phyloP scores from a whole-genome alignment of 257 asterid genomes.

The Capsicum pubescens region DNA sequence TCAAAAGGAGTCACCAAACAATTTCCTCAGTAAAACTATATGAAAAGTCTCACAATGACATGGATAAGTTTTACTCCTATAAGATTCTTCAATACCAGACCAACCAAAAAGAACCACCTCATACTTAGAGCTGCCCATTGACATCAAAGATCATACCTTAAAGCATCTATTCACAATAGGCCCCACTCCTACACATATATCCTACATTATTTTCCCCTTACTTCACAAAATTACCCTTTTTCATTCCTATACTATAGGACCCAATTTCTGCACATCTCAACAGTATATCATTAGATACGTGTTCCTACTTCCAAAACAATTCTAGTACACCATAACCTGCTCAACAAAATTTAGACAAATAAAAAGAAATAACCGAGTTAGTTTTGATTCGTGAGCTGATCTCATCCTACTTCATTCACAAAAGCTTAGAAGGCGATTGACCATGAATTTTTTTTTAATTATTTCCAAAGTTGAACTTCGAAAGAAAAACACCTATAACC shows the following conservation, averaged over 20 bases:
- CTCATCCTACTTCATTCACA: constrained; percentile 2
- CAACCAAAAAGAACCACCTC: constrained; percentile 38
- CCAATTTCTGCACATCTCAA: not conserved
- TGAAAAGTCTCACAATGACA: constrained; percentile 35
- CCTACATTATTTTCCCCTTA: constrained; percentile 35
- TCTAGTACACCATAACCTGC: not conserved
- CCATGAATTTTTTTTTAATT: too few species aligned
- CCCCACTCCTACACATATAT: constrained; percentile 56
- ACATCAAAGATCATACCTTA: constrained; percentile 47
- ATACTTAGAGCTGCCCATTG: constrained; percentile 40
- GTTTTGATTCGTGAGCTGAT: not conserved
- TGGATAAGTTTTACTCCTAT: constrained; percentile 26
- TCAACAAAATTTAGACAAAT: not conserved
- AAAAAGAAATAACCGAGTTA: not conserved
- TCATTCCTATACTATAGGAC: fast-evolving
- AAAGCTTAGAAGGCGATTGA: not conserved
- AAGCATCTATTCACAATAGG: constrained; percentile 53
- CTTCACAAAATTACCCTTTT: constrained; percentile 3
- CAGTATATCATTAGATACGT: not conserved
- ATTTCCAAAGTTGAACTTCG: too few species aligned
- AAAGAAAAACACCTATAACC: too few species aligned
- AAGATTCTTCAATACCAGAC: constrained; percentile 48
- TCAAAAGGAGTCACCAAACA: not conserved
- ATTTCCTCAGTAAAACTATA: constrained; percentile 10
- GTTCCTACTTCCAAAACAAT: not conserved